Conservation (phyloP, 2,329 filamentous ascomycete species). For the Pseudocercospora macadamiae region DNA sequence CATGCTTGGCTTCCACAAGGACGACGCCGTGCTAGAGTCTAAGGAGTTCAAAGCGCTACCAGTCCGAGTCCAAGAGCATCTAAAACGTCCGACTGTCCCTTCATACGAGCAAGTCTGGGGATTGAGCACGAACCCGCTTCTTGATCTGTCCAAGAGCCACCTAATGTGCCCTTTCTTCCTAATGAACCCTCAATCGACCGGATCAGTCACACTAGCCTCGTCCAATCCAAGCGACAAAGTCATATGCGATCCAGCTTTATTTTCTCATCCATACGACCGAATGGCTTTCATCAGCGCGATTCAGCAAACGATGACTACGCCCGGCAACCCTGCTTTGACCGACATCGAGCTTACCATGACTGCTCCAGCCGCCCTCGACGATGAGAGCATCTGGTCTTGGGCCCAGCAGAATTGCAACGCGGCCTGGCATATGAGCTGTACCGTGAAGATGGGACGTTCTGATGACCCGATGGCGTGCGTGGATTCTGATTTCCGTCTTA, state of each 20-base stretch:
- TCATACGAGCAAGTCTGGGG: no score
- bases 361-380: no score
- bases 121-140: no score
- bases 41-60: neutral
- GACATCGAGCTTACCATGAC: no score
- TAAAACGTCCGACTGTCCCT: neutral
- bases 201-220: constrained; percentile 64
- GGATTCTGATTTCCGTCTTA: constrained; percentile 7
- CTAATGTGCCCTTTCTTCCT: neutral
- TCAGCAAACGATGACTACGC: no score
- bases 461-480: constrained; percentile 6
- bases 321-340: no score
- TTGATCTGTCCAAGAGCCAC: no score
- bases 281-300: no score
- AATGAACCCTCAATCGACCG: constrained; percentile 55
- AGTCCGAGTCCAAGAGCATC: neutral
- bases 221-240: constrained; percentile 66
- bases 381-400: no score
- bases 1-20: neutral
- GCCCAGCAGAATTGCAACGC: no score
- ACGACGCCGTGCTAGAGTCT: neutral
- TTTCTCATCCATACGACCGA: constrained; percentile 59
- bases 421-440: constrained; percentile 13
- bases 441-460: constrained; percentile 5
- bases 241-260: constrained; percentile 57